Percentiles rank a stretch among this genome's conserved stretches.
Evolutionary conservation across 352 stramenopile species (phyloP).

Genomic region (Pythium grandisporangium): DNA sequence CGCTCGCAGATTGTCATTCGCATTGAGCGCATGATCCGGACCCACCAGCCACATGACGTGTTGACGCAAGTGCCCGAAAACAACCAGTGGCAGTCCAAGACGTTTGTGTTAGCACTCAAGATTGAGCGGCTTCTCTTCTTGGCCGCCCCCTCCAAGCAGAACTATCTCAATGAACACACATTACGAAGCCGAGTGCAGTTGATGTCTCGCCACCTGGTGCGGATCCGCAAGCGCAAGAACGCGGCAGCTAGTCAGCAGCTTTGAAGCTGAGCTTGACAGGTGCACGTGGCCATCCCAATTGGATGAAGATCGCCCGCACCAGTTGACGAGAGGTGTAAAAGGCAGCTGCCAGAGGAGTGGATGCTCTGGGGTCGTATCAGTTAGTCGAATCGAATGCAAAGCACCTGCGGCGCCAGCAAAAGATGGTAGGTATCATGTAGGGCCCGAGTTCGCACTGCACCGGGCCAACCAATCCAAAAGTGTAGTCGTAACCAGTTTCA

Average conservation of each 20-base stretch:
- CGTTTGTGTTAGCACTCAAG: slow-evolving; percentile 42
- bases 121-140: slow-evolving; percentile 61
- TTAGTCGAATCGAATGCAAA: no score
- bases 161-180: slow-evolving; percentile 47
- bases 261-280: neutral
- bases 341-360: no score
- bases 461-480: no score
- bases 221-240: slow-evolving; percentile 54
- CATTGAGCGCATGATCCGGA: slow-evolving; percentile 48
- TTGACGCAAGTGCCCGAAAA: slow-evolving; percentile 52
- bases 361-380: no score
- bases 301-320: no score
- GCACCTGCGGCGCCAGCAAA: no score
- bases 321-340: no score
- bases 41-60: slow-evolving; percentile 44
- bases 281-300: no score
- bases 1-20: slow-evolving; percentile 31
- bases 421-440: no score
- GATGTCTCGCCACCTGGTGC: slow-evolving; percentile 41
- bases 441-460: no score
- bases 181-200: slow-evolving; percentile 40
- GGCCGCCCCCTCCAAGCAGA: slow-evolving; percentile 32
- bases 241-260: slow-evolving; percentile 17
- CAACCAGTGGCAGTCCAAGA: slow-evolving; percentile 53
- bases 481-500: no score